These are phyloP conservation scores for Cadophora sp. DNA, from an alignment of 2,329 filamentous ascomycete species.

Conservation along the genomic window DNA sequence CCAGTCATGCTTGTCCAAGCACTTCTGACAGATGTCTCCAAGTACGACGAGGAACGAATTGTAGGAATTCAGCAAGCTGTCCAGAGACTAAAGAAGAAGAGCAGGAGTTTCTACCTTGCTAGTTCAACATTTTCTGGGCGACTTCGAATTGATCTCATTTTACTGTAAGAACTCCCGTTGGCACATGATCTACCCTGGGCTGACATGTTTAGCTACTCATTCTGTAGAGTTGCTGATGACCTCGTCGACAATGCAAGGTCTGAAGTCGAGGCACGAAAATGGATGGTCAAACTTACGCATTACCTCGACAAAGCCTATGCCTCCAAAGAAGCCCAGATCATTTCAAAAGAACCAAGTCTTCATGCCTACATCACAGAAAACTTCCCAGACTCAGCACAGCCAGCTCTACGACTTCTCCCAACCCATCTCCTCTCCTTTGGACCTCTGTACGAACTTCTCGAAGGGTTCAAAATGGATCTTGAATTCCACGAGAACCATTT, in stretches of 20 bases:
- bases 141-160: constrained; percentile 70
- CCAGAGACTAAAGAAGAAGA: constrained; percentile 64
- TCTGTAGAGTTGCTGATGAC: constrained; percentile 77
- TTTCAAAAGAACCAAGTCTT: constrained; percentile 31
- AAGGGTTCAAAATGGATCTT: constrained; percentile 74
- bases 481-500: constrained; percentile 51
- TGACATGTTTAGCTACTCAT: constrained; percentile 64
- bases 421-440: constrained; percentile 59
- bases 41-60: constrained; percentile 65
- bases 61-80: constrained; percentile 65
- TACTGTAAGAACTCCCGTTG: constrained; percentile 55
- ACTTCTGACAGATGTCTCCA: constrained; percentile 52
- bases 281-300: constrained; percentile 63
- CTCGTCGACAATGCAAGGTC: constrained; percentile 69
- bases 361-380: constrained; percentile 36
- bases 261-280: constrained; percentile 58
- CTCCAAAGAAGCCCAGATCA: constrained; percentile 39
- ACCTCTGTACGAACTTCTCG: constrained; percentile 68
- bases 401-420: constrained; percentile 66
- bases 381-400: constrained; percentile 41
- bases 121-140: constrained; percentile 72
- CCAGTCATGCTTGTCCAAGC: constrained; percentile 59
- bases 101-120: constrained; percentile 76
- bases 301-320: constrained; percentile 63
- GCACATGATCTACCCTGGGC: too few species aligned